Evolutionary conservation across 352 stramenopile species (phyloP), one percentile per base, ranked within the genome.

Genomic region (Phytopythium kandeliae): DNA sequence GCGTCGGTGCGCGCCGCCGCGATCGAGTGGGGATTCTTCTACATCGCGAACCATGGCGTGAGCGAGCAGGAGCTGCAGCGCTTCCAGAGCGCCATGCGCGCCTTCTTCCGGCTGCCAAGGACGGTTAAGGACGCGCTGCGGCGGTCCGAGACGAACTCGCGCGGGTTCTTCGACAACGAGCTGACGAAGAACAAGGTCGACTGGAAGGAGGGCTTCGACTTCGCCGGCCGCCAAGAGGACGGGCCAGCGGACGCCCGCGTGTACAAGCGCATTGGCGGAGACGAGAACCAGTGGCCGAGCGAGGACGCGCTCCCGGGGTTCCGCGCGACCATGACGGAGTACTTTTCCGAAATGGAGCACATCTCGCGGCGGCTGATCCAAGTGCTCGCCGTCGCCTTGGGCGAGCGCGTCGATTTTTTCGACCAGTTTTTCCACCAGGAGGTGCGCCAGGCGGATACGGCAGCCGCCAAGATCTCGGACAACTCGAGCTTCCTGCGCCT

Each of bases 161-260:
- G 88, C 50, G 93, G 94, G 16, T 98, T 88, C 63, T 97, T 96
- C 67, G 87, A 98, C 57, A 80, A 96, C 58, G 94, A 98, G 59
- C 68, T 98, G 30, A 98, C 93, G 36, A 98, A 98, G 71, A 87
- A 96, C 63, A 91, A 83, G 50, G 71, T 65, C 24, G 93, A 98
- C 67, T 97, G 86, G 86, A 98, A 98, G 46, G 80, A 97, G 58
- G 70, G 61, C 12, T 69, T 97, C 15, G 91, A 97, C 73, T 75
- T 77, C 43, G 60, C 63, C 16, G 71, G 71, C 1, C 63, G 21
- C 1, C 58, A 75, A 13, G 69, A 84, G 17, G 70, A 84, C 28
- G 63, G 55, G 2, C 42, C 63, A 1, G 63, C 79, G 10, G 57
- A 86, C 19, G 58, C 75, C 37, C 38, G 53, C 10, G 52, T 58